Percentiles rank a stretch among this genome's conserved stretches.
phyloP scores from a whole-genome alignment of 768 basidiomycete species.

The Saitozyma sp. region DNA sequence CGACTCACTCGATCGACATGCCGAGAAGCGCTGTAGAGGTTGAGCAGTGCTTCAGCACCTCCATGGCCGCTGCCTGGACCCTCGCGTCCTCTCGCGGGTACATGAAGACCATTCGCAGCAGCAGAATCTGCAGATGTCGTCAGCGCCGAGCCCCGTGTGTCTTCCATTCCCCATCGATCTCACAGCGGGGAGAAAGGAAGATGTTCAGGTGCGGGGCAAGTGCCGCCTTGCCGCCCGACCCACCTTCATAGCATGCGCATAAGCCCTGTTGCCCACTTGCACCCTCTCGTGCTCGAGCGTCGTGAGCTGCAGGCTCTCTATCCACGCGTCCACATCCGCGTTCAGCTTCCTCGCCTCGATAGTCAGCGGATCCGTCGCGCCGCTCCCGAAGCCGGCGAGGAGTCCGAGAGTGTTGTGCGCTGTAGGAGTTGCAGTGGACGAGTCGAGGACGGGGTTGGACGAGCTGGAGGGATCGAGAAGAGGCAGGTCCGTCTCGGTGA shows the following conservation, averaged over 20 bases:
- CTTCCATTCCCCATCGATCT: not conserved
- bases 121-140: constrained; percentile 36
- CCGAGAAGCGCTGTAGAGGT: constrained; percentile 42
- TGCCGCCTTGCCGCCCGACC: constrained; percentile 2
- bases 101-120: constrained; percentile 42
- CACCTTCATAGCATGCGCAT: constrained; percentile 50
- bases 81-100: constrained; percentile 29
- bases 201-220: not conserved
- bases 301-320: constrained; percentile 36
- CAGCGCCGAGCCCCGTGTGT: not conserved
- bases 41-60: constrained; percentile 46
- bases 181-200: not conserved
- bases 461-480: not conserved
- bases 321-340: constrained; percentile 46
- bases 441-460: not conserved
- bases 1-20: constrained; percentile 50
- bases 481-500: constrained; percentile 27
- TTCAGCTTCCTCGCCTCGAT: constrained; percentile 34
- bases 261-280: constrained; percentile 47
- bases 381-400: not conserved
- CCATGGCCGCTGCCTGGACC: constrained; percentile 43
- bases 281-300: constrained; percentile 49
- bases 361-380: constrained; percentile 18
- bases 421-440: not conserved
- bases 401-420: constrained; percentile 1